Evolutionary conservation across 2,329 filamentous ascomycete species (phyloP).

Genomic region (Fusarium succisae): DNA sequence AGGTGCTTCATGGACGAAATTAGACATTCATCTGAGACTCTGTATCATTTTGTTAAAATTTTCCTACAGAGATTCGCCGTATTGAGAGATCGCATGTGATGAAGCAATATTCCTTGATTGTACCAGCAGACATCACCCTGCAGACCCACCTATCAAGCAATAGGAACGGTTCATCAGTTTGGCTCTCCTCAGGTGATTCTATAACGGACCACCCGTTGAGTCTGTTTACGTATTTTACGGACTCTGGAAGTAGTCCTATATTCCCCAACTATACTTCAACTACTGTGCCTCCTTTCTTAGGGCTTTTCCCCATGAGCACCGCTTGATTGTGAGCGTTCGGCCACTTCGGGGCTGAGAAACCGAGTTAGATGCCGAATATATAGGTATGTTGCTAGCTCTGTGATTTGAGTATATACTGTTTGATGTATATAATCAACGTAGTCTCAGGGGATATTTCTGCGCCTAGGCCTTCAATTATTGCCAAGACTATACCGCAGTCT

Average conservation of each 20-base stretch:
- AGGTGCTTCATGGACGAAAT: too few relatives aligned
- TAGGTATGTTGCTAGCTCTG: not conserved
- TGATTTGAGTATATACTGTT: not conserved
- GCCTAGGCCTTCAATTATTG: too few relatives aligned
- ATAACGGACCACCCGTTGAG: not conserved
- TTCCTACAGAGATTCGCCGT: too few relatives aligned
- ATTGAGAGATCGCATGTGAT: too few relatives aligned
- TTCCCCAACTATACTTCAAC: not conserved
- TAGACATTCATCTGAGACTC: too few relatives aligned
- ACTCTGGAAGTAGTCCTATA: too few relatives aligned
- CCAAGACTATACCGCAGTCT: not conserved
- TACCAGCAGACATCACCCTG: not conserved
- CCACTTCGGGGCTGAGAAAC: not conserved
- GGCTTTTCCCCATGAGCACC: too few relatives aligned
- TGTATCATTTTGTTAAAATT: too few relatives aligned
- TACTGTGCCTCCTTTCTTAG: not conserved
- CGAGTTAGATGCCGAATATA: not conserved
- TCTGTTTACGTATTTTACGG: not conserved
- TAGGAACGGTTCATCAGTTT: too few relatives aligned
- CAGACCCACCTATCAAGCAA: too few relatives aligned
- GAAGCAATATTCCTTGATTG: not conserved
- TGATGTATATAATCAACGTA: not conserved
- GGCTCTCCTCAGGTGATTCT: not conserved
- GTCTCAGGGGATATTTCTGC: not conserved
- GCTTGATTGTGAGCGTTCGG: too few relatives aligned